These are phyloP conservation scores for Cornus kousa DNA, from an alignment of 148 eudicot genomes.

Conservation along the genomic window DNA sequence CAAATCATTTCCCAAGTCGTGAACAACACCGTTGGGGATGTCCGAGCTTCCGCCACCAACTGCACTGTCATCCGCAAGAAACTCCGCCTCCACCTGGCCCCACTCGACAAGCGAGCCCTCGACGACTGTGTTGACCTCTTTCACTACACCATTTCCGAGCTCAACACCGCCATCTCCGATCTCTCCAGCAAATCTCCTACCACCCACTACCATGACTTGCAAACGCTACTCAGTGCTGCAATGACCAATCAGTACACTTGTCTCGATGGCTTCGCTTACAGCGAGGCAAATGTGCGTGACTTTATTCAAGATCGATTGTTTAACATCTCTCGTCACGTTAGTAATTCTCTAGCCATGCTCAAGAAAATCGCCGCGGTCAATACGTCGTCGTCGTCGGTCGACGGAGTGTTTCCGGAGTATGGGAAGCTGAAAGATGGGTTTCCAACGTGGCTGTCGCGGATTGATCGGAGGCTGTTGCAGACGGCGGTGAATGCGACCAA, in stretches of 20 bases:
- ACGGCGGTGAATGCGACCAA: constrained; percentile 21
- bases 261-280: constrained; percentile 66
- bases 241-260: constrained; percentile 92
- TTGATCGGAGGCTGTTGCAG: constrained; percentile 42
- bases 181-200: constrained; percentile 21
- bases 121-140: constrained; percentile 78
- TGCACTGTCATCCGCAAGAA: constrained; percentile 28
- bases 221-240: constrained; percentile 62
- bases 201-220: constrained; percentile 34
- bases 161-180: constrained; percentile 35
- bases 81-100: constrained; percentile 20
- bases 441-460: constrained; percentile 52
- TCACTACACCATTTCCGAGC: constrained; percentile 47
- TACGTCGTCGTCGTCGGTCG: neutral
- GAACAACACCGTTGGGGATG: constrained; percentile 47
- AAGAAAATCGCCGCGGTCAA: constrained; percentile 33
- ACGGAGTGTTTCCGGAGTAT: constrained; percentile 34
- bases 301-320: constrained; percentile 30
- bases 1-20: constrained; percentile 51
- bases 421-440: constrained; percentile 35
- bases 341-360: constrained; percentile 72
- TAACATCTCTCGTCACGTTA: constrained; percentile 63
- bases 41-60: constrained; percentile 30
- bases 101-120: constrained; percentile 51
- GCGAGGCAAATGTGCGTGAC: constrained; percentile 32